Evolutionary conservation across 2,329 filamentous ascomycete species (phyloP), one percentile per base, ranked within the genome.

Genomic region (Ustulina deusta): DNA sequence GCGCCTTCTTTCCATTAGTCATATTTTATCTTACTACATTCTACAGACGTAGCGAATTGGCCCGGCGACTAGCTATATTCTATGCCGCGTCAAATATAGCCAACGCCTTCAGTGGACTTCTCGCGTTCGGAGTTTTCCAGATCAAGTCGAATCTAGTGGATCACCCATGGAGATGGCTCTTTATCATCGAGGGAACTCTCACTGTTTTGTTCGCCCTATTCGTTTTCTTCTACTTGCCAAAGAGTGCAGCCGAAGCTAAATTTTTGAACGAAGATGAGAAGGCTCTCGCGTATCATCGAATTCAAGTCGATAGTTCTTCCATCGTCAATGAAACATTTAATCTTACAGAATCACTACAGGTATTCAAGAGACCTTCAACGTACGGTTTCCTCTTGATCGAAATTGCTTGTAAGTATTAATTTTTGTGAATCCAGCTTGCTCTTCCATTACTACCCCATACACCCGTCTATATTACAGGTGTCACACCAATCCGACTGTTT

Each of bases 41-140:
- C 77, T 93, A 93, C 77, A 86, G 90, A 17, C 86, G 91, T 61
- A 88, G 87, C 36, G 91, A 93, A 76, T 84, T 93, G 2, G 91
- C 90, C 6, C 83, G 91, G 9, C 87, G 91, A 2, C 82, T 93
- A 1, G 90, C 90, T 40, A 81, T 93, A 66, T 93, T 93, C 80
- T 94, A 94, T 73, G 92, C 91, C 0, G 91, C 91, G 0, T 89
- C 87, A 27, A 92, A 91, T 74, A 91, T 94, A 66, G 91, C 92
- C 25, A 89, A 87, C 57, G 83, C 82, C n/a, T 84, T 84, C 68
- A 82, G 81, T 51, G 83, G 83, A 15, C 78, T 85, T 7, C 78
- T 85, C 6, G 79, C 84, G 0, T 86, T 83, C 69, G 84, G 81
- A 44, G 80, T 84, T 20, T 84, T 86, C 74, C 83, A 82, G 55